Percentiles rank a stretch among this genome's conserved stretches.
These are phyloP conservation scores for Tuber borchii DNA, from an alignment of 495 filamentous ascomycete genomes.

Conservation along the genomic window DNA sequence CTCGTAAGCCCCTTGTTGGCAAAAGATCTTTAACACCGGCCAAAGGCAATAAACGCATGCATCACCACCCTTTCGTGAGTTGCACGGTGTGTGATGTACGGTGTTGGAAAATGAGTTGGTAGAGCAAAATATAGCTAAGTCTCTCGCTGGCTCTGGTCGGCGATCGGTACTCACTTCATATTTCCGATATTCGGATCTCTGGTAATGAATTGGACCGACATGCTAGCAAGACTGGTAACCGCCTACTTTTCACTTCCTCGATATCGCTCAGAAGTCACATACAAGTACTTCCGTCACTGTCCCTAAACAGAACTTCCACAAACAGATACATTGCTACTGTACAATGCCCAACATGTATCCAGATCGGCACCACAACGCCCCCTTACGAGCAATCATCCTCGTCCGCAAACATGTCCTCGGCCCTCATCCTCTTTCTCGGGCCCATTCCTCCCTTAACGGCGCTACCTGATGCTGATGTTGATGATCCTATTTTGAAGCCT, in stretches of 20 bases:
- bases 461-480: conserved; percentile 6
- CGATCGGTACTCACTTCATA: too few species aligned
- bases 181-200: too few species aligned
- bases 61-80: too few species aligned
- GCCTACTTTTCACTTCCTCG: background rate
- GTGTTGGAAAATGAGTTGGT: too few species aligned
- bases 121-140: too few species aligned
- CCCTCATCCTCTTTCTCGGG: conserved; percentile 63
- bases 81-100: too few species aligned
- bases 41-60: too few species aligned
- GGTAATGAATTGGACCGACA: too few species aligned
- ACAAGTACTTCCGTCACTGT: background rate
- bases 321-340: background rate
- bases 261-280: background rate
- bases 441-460: conserved; percentile 12
- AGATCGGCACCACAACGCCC: background rate
- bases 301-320: background rate
- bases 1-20: too few species aligned
- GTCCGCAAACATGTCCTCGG: conserved; percentile 89
- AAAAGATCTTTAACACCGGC: too few species aligned
- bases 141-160: too few species aligned
- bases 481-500: conserved; percentile 19
- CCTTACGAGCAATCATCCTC: conserved; percentile 15
- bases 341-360: background rate
- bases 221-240: too few species aligned